Base-by-base conservation (phyloP, 495 filamentous ascomycete species). In the Baudoinia panamericana region DNA sequence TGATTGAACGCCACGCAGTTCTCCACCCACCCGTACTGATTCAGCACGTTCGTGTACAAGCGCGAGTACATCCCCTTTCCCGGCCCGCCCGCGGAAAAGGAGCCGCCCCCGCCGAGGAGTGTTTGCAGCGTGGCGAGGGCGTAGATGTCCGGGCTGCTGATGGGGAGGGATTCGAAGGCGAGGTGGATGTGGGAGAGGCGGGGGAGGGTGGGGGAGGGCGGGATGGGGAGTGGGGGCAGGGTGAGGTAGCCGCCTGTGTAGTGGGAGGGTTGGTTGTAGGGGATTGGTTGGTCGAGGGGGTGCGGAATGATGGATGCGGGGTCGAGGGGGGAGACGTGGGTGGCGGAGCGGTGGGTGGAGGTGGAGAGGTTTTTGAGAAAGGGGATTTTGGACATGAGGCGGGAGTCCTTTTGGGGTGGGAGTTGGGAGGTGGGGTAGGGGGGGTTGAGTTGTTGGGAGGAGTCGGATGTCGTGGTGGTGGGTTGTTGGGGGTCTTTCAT, bases 1-100 rank as follows among this genome's bases (percentile, higher is more conserved):
- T 97, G 85, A 63, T 96, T 96, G 71, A 96, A 94, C 21, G 88
- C 78, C 28, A 93, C 72, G 58, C 87, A 94, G 46, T 74, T 84
- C 61, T 97, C 90, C 9, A 97, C 82, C 86, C 86, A 96, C 35
- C 80, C 84, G 64, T 93, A 73, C 60, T 95, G 90, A 66, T 97
- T 97, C 33, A 97, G 75, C 8, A 95, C 87, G 60, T 95, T 92
- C 43, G 85, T 96, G 67, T 93, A 97, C 21, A 96, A 73, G 5
- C 92, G 81, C 13, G 82, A 88, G 65, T 94, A 96, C 90, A 97
- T 96, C 45, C 90, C 90, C 66, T 99, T 99, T 33, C 90, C 90
- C 15, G 90, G 90, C 2, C 90, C 90, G 48, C 90, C 90, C 28
- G 90, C 90, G n/a, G 80, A 86, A 66, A 99, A 99, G 40, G 85